Base-by-base conservation (phyloP, 75 land plant genomes). In the Pinus tabuliformis region DNA sequence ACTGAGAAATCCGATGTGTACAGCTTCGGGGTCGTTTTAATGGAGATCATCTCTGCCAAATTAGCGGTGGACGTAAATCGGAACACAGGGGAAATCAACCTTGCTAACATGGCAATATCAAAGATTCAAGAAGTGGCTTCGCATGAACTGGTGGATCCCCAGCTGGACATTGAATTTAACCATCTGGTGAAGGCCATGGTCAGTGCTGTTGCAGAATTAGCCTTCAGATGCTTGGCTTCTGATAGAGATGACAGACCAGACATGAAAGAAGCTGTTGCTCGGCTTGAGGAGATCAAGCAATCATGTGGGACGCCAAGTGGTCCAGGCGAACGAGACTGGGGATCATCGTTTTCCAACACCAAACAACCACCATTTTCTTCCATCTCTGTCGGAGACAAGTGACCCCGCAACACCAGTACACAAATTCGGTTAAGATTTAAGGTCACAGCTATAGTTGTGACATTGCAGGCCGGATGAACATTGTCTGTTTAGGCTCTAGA, bases 1-100 rank as follows among this genome's bases (percentile, higher is more conserved):
- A 74, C 87, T 5, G 84, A 81, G 3, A 85, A 82, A 78, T 78
- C 81, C 36, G 87, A 85, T 73, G 87, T 85, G 1, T 85, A 85
- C 70, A 82, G 84, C 59, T 85, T 85, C 49, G 87, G 87, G 21
- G 87, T 85, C 14, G 81, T 85, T 52, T 73, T 85, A 52, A 56
- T 85, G 78, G 87, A 85, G 75, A 3, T 62, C 18, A 75, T 85
- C 77, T 81, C 86, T 15, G 84, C 84, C 28, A 65, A 68, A 60
- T 66, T 59, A 54, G 85, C 84, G 18, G 80, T 85, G 56, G 86
- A 85, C 45, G 49, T 82, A 30, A 22, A 60, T 20, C 62, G 86
- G 30, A 73, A 77, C 24, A 42, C 39, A 4, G 58, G 36, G 20
- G 79, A 81, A 57, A 78, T 82, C 9, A 78, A 68, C 57, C 74